Percentiles rank a stretch among this genome's conserved stretches.
Evolutionary conservation across 2,329 filamentous ascomycete species (phyloP).

Genomic region (Trichoderma sp.): DNA sequence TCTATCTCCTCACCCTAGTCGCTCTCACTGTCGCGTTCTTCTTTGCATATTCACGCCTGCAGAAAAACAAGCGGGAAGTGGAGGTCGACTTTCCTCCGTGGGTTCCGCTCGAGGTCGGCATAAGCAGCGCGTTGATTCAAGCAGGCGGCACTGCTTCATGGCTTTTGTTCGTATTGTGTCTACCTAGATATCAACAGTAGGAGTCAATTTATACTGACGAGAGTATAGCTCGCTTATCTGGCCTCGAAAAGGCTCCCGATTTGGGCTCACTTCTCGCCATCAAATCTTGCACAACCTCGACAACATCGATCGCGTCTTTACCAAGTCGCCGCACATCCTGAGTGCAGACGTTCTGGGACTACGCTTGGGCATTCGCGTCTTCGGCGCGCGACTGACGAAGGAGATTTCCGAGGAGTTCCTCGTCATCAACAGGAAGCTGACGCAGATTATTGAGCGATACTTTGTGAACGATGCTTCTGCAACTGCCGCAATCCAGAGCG

Average conservation of each 20-base stretch:
- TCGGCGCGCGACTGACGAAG: conserved; percentile 26
- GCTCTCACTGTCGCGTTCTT: not conserved
- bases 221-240: conserved; percentile 3
- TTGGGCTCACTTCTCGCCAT: conserved; percentile 32
- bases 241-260: conserved; percentile 27
- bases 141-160: conserved; percentile 2
- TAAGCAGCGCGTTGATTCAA: conserved; percentile 15
- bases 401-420: not conserved
- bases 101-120: conserved; percentile 9
- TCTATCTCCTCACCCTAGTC: not conserved
- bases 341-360: conserved; percentile 27
- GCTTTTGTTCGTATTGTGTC: not conserved
- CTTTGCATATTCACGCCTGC: not conserved
- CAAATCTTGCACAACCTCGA: conserved; percentile 31
- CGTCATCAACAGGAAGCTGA: conserved; percentile 25
- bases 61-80: not conserved
- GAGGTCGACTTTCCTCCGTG: conserved; percentile 7
- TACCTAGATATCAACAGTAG: no score
- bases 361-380: conserved; percentile 30
- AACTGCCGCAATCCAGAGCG: conserved; percentile 31
- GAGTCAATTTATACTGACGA: not conserved
- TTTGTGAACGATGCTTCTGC: conserved; percentile 33
- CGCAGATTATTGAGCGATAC: conserved; percentile 28
- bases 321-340: conserved; percentile 29
- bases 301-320: conserved; percentile 30